phyloP scores from a whole-genome alignment of 148 eudicot genomes.

The Spergularia marina region DNA sequence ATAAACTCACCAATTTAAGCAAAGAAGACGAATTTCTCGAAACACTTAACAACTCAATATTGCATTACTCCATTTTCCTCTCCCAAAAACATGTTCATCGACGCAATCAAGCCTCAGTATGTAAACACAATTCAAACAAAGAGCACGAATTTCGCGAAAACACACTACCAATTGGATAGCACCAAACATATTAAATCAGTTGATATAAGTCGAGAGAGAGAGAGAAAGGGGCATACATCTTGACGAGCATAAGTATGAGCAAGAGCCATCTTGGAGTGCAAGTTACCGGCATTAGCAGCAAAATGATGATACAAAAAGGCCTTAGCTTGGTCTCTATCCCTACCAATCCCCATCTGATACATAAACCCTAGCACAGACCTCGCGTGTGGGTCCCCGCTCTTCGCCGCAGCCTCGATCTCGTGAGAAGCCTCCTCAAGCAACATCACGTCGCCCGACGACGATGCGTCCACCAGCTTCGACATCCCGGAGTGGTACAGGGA shows the following conservation, averaged over 20 bases:
- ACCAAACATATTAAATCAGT: too few relatives aligned
- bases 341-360: conserved; percentile 67
- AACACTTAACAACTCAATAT: neutral
- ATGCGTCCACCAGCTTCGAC: conserved; percentile 49
- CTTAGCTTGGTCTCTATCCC: conserved; percentile 54
- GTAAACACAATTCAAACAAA: neutral
- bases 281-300: conserved; percentile 67
- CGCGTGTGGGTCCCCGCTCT: conserved; percentile 53
- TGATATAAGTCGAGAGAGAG: neutral
- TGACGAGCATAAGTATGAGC: conserved; percentile 81
- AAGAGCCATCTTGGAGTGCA: conserved; percentile 84
- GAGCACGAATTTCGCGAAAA: too few relatives aligned
- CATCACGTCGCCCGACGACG: conserved; percentile 48
- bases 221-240: conserved; percentile 43
- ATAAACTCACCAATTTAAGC: neutral
- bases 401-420: conserved; percentile 66
- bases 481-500: conserved; percentile 46
- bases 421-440: conserved; percentile 58
- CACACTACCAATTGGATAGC: too few relatives aligned
- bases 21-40: neutral
- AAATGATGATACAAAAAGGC: conserved; percentile 73
- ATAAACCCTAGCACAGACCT: conserved; percentile 81
- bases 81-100: neutral
- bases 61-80: neutral
- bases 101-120: neutral